Evolutionary conservation across 345 rosid genomes (phyloP).

Genomic region (Eucalyptus marginata): DNA sequence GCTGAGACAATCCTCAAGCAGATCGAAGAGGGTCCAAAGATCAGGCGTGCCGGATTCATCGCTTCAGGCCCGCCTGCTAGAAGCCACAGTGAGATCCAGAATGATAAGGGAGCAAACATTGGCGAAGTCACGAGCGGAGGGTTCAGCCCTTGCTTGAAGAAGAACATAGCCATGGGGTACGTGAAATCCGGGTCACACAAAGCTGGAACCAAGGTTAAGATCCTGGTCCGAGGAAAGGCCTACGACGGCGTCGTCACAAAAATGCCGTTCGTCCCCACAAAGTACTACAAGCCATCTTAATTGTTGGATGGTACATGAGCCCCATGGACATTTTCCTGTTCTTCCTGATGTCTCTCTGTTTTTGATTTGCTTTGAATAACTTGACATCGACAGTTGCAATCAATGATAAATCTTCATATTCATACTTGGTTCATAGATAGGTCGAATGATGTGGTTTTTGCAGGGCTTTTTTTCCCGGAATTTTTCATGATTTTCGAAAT

Average conservation of each 20-base stretch:
- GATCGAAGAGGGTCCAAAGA: constrained; percentile 69
- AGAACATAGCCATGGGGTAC: constrained; percentile 96
- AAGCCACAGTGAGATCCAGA: constrained; percentile 88
- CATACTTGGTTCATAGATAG: neutral
- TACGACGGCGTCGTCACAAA: constrained; percentile 58
- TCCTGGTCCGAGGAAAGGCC: constrained; percentile 74
- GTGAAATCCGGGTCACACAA: constrained; percentile 93
- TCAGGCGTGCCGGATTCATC: constrained; percentile 81
- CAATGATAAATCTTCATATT: neutral
- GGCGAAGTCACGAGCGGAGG: constrained; percentile 98
- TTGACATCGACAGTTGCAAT: neutral
- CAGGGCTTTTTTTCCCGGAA: neutral
- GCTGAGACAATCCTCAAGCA: constrained; percentile 87
- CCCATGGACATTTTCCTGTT: neutral
- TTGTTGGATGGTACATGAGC: neutral
- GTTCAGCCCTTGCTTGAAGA: constrained; percentile 94
- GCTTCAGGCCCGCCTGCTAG: constrained; percentile 90
- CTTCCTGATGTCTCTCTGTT: neutral
- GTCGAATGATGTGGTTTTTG: neutral
- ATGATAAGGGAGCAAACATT: constrained; percentile 57
- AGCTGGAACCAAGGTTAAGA: constrained; percentile 66
- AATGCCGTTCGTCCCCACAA: constrained; percentile 12
- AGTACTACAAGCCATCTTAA: constrained; percentile 57
- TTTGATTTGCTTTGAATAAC: neutral
- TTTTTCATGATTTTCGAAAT: neutral